These are phyloP conservation scores for Neofusicoccum sp. DNA, from an alignment of 2,329 filamentous ascomycete species.

Conservation along the genomic window DNA sequence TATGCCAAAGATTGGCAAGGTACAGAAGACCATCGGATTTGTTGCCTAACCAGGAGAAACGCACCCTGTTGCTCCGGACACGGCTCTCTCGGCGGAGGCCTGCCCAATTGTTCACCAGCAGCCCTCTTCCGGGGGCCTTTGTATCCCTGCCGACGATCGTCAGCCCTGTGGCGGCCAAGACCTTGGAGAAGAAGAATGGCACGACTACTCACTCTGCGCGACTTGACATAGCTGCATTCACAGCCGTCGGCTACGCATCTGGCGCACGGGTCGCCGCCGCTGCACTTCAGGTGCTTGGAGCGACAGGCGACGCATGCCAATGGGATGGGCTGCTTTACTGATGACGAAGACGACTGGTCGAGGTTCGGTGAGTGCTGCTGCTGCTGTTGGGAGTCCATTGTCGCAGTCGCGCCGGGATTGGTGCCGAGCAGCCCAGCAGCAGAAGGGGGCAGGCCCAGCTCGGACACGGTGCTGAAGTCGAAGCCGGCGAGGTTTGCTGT, in stretches of 20 bases:
- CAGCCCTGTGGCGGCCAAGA: slow-evolving; percentile 22
- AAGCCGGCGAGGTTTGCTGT: background rate
- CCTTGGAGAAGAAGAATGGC: background rate
- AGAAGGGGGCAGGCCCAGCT: background rate
- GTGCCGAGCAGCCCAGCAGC: background rate
- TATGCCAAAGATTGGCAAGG: background rate
- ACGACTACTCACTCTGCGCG: slow-evolving; percentile 42
- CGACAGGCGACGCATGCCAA: slow-evolving; percentile 57
- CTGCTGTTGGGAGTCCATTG: background rate
- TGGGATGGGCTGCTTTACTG: slow-evolving; percentile 34
- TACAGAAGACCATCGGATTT: background rate
- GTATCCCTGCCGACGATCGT: slow-evolving; percentile 14
- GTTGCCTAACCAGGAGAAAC: background rate
- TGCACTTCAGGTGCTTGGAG: slow-evolving; percentile 56
- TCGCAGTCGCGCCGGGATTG: background rate
- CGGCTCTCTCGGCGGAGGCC: background rate
- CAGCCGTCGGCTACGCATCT: slow-evolving; percentile 47
- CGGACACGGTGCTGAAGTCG: slow-evolving; percentile 6
- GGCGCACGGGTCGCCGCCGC: slow-evolving; percentile 53
- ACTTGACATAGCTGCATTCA: slow-evolving; percentile 54
- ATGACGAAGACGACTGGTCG: background rate
- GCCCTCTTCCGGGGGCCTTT: slow-evolving; percentile 19
- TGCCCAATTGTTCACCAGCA: slow-evolving; percentile 7
- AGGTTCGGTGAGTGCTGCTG: too few relatives aligned
- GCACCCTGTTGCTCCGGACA: background rate